phyloP scores from a whole-genome alignment of 495 filamentous ascomycete genomes.

The Neurospora sp. region DNA sequence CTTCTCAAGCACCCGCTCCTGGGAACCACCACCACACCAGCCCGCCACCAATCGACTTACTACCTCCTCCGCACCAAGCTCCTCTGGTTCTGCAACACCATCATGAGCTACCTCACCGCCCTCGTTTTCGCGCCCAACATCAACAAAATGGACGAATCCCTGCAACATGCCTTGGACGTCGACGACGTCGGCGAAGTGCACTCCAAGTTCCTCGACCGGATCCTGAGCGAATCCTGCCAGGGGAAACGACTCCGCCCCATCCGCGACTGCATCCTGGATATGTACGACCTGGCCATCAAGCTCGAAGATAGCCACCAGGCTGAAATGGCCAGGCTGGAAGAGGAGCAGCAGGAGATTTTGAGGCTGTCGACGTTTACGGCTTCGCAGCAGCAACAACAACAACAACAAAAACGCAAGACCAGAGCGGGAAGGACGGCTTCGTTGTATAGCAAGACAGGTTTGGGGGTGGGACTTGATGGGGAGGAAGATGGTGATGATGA shows the following conservation, averaged over 20 bases:
- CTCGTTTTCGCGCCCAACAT: slow-evolving; percentile 55
- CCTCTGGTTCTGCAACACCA: slow-evolving; percentile 65
- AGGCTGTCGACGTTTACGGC: slow-evolving; percentile 23
- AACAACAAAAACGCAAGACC: background rate
- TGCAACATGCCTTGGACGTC: slow-evolving; percentile 58
- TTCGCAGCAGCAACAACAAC: background rate
- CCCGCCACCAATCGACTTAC: slow-evolving; percentile 34
- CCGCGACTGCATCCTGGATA: slow-evolving; percentile 51
- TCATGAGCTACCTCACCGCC: slow-evolving; percentile 66
- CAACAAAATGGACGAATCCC: slow-evolving; percentile 36
- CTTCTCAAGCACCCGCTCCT: slow-evolving; percentile 51
- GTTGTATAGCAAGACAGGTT: background rate
- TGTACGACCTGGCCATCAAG: slow-evolving; percentile 48
- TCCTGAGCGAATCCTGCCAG: slow-evolving; percentile 59
- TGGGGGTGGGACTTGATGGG: slow-evolving; percentile 4
- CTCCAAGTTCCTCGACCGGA: slow-evolving; percentile 44
- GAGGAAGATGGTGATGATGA: slow-evolving; percentile 26
- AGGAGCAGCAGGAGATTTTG: slow-evolving; percentile 30
- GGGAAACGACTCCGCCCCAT: slow-evolving; percentile 52
- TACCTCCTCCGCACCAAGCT: slow-evolving; percentile 61
- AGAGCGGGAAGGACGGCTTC: background rate
- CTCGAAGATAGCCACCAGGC: slow-evolving; percentile 37
- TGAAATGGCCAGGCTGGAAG: slow-evolving; percentile 27
- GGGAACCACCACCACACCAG: slow-evolving; percentile 13
- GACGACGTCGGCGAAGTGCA: slow-evolving; percentile 73